Base-by-base conservation (phyloP, 2,329 filamentous ascomycete genomes). In the Talaromyces pinophilus region DNA sequence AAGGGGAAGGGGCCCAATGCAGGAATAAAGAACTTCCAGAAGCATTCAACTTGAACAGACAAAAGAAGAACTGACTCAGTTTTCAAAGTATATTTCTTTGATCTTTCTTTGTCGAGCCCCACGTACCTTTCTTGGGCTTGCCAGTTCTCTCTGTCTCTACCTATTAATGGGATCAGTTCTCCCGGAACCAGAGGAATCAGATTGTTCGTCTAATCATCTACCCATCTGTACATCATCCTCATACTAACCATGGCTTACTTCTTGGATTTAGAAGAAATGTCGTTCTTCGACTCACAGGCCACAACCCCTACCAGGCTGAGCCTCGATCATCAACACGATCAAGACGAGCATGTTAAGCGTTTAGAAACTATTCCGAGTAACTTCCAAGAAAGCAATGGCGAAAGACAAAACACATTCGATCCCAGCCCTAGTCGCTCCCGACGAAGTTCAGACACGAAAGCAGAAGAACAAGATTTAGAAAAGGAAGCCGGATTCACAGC, bases 361-460 rank as follows among this genome's bases (percentile, higher is more conserved):
- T 46, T 67, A 42, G 61, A 67, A n/a, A 67, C 65, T 1, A 67
- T 67, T 10, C 65, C 30, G 15, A 67, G 65, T 44, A 46, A n/a
- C 10, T 33, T 67, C 5, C 54, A 40, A 22, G 54, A 55, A 19
- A 57, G 54, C 48, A 57, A 55, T 44, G 22, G 2, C 55, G 19
- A 13, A 28, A 22, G 7, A 60, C 22, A 30, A 5, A 22, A 17
- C 7, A 13, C 11, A 5, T 19, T 19, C 13, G 13, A 28, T 25
- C 33, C 19, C 25, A 60, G 57, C 57, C 38, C 57, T 30, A 33
- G 40, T 46, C 57, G 38, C 11, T 59, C 62, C 5, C 62, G 52
- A 59, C 46, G 28, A 48, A 64, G 62, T 19, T 64, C 62, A 10
- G 25, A 57, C 22, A 64, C 62, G 13, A 46, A 28, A 22, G 52